These are phyloP conservation scores for Berberis thunbergii DNA, from an alignment of 164 flowering plant species.

Conservation along the genomic window DNA sequence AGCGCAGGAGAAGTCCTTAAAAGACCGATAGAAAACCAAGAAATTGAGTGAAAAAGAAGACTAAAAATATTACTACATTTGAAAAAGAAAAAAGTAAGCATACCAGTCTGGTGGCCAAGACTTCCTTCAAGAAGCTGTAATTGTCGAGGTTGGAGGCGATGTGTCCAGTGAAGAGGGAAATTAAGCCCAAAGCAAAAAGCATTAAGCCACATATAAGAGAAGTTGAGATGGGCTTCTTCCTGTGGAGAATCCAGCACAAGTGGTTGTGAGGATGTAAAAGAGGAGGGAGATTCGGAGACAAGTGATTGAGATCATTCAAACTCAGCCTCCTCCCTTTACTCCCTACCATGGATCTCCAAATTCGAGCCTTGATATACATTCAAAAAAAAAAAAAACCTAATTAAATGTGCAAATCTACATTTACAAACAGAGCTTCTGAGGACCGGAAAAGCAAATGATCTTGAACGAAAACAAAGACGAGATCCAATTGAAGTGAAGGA, in stretches of 20 bases:
- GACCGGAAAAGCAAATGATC: not conserved
- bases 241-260: slow-evolving; percentile 24
- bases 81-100: not conserved
- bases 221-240: slow-evolving; percentile 15
- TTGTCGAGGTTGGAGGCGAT: slow-evolving; percentile 78
- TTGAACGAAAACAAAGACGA: not conserved
- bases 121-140: slow-evolving; percentile 52
- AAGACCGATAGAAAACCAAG: not conserved
- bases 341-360: slow-evolving; percentile 22
- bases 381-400: too few species aligned
- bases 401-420: too few species aligned
- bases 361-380: not conserved
- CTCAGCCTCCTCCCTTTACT: slow-evolving; percentile 19
- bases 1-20: not conserved
- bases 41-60: not conserved
- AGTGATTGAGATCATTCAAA: not conserved
- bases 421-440: too few species aligned
- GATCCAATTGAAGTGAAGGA: too few species aligned
- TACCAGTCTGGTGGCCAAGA: slow-evolving; percentile 18
- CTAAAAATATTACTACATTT: not conserved
- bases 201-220: slow-evolving; percentile 55
- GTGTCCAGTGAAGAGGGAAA: slow-evolving; percentile 77
- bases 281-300: slow-evolving; percentile 18
- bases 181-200: slow-evolving; percentile 70
- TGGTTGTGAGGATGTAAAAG: slow-evolving; percentile 26